A percentile compares a stretch with the other conserved stretches of the same genome.
phyloP scores from a whole-genome alignment of 2,329 filamentous ascomycete genomes.

The Coniochaeta sp. region DNA sequence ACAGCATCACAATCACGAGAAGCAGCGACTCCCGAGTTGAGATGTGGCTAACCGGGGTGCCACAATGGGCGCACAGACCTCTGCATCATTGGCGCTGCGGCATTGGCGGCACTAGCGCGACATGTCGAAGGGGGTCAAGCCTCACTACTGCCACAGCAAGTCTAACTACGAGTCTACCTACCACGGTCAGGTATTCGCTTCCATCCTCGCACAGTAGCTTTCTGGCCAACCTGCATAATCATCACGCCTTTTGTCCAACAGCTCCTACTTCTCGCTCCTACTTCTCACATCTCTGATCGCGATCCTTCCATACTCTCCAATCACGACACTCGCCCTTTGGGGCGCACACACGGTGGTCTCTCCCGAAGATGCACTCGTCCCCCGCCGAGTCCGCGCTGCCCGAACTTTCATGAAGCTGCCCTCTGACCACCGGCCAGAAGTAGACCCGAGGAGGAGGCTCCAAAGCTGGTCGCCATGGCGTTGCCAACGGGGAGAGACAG shows the following conservation, averaged over 20 bases:
- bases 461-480: conserved; percentile 16
- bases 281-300: neutral
- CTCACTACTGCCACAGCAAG: too few relatives aligned
- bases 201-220: neutral
- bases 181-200: too few relatives aligned
- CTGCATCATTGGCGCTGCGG: neutral
- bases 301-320: neutral
- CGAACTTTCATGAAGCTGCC: conserved; percentile 20
- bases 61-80: neutral
- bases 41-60: neutral
- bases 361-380: neutral
- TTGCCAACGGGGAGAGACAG: conserved; percentile 27
- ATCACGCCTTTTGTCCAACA: neutral
- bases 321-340: neutral
- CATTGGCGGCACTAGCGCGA: neutral
- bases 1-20: neutral
- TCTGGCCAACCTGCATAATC: neutral
- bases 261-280: neutral
- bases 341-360: neutral
- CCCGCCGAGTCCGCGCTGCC: conserved; percentile 10
- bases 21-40: neutral
- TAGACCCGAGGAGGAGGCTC: conserved; percentile 11
- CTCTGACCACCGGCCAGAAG: neutral
- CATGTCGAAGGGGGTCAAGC: neutral
- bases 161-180: too few relatives aligned